Conservation (phyloP, 345 rosid species). For the Mercurialis annua region DNA sequence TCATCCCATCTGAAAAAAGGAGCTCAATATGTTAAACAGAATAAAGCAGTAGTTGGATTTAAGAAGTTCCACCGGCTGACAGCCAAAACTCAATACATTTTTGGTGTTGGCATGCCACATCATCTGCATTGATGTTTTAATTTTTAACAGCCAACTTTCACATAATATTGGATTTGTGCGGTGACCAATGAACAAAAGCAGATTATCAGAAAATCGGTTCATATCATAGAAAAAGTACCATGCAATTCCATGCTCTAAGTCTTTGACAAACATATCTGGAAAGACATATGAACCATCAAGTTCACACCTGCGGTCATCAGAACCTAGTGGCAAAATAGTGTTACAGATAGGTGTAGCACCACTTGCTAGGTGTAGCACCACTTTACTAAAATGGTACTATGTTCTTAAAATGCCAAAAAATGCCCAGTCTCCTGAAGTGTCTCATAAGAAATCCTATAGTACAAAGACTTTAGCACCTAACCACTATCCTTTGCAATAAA, state of each 20-base stretch:
- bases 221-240: slow-evolving; percentile 1
- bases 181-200: not conserved
- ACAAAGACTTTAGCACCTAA: too few species aligned
- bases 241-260: not conserved
- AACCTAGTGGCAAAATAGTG: not conserved
- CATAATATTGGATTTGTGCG: not conserved
- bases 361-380: not conserved
- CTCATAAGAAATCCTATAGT: too few species aligned
- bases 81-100: not conserved
- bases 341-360: too few species aligned
- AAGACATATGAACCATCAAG: not conserved
- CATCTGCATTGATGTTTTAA: not conserved
- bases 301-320: not conserved
- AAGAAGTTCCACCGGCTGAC: not conserved
- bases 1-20: slow-evolving; percentile 64
- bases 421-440: too few species aligned
- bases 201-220: not conserved
- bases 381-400: not conserved
- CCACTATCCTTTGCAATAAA: not conserved
- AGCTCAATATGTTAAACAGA: slow-evolving; percentile 16
- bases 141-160: not conserved
- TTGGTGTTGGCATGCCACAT: not conserved
- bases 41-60: not conserved
- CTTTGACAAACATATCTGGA: not conserved
- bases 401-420: not conserved